phyloP scores from a whole-genome alignment of 148 eudicot genomes.

The Polygonum aviculare region DNA sequence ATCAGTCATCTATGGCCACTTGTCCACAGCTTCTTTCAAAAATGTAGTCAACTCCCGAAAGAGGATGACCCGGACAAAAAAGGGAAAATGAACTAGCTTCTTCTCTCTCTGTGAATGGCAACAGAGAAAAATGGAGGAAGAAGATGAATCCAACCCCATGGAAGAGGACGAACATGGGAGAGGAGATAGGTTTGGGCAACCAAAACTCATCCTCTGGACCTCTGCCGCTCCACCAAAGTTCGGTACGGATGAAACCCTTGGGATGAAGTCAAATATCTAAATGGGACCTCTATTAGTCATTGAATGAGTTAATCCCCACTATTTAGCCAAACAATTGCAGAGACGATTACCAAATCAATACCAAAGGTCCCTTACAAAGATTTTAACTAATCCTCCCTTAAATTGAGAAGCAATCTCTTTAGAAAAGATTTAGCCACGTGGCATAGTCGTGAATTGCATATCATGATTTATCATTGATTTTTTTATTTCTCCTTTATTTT shows the following conservation, averaged over 20 bases:
- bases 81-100: neutral
- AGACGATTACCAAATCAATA: neutral
- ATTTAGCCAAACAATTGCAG: too few relatives aligned
- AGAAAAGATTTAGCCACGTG: too few relatives aligned
- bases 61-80: neutral
- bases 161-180: too few relatives aligned
- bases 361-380: neutral
- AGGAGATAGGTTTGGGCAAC: too few relatives aligned
- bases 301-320: too few relatives aligned
- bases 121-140: too few relatives aligned
- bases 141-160: too few relatives aligned
- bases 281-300: too few relatives aligned
- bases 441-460: too few relatives aligned
- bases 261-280: neutral
- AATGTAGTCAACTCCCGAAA: neutral
- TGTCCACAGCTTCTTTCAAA: neutral
- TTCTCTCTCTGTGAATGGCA: neutral
- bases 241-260: neutral
- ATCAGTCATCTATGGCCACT: neutral
- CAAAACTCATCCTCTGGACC: neutral
- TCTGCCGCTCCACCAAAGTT: neutral
- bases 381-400: neutral
- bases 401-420: too few relatives aligned
- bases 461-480: too few relatives aligned
- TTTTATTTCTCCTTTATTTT: too few relatives aligned